phyloP scores from a whole-genome alignment of 768 basidiomycete genomes.

The Suillus subaureus region DNA sequence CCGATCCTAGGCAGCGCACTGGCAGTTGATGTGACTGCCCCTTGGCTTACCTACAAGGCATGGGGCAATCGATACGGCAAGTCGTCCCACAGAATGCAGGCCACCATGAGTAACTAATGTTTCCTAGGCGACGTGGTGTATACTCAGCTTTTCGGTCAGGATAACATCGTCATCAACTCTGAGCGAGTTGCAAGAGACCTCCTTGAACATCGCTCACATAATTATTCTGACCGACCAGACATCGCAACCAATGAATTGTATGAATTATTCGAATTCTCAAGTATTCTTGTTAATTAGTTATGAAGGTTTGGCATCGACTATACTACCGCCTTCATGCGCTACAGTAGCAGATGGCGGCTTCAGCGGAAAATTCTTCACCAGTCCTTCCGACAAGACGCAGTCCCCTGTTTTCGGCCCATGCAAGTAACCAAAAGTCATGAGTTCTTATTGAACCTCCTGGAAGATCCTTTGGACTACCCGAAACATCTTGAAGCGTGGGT shows the following conservation, averaged over 20 bases:
- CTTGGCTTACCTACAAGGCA: slow-evolving; percentile 9
- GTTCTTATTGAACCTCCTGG: slow-evolving; percentile 1
- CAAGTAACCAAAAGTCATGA: slow-evolving; percentile 5
- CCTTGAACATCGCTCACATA: slow-evolving; percentile 14
- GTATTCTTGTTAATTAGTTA: not conserved
- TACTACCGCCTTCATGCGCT: slow-evolving; percentile 15
- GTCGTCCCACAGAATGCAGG: not conserved
- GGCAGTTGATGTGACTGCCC: not conserved
- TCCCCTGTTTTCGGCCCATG: slow-evolving; percentile 2
- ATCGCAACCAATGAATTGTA: slow-evolving; percentile 11
- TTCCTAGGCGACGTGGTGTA: slow-evolving; percentile 12
- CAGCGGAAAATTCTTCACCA: slow-evolving; percentile 20
- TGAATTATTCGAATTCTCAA: not conserved
- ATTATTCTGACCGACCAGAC: slow-evolving; percentile 14
- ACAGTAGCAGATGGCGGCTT: slow-evolving; percentile 17
- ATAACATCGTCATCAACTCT: slow-evolving; percentile 17
- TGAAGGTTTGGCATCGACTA: slow-evolving; percentile 14
- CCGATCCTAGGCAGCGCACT: slow-evolving; percentile 5
- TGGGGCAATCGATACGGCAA: not conserved
- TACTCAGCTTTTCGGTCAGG: slow-evolving; percentile 10
- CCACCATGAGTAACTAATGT: not conserved
- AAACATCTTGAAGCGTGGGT: slow-evolving; percentile 7
- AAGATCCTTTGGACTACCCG: slow-evolving; percentile 1
- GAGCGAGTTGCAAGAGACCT: slow-evolving; percentile 15
- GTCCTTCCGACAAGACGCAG: slow-evolving; percentile 12